These are phyloP conservation scores for Eucalyptus cloeziana DNA, from an alignment of 345 rosid genomes.

Conservation along the genomic window DNA sequence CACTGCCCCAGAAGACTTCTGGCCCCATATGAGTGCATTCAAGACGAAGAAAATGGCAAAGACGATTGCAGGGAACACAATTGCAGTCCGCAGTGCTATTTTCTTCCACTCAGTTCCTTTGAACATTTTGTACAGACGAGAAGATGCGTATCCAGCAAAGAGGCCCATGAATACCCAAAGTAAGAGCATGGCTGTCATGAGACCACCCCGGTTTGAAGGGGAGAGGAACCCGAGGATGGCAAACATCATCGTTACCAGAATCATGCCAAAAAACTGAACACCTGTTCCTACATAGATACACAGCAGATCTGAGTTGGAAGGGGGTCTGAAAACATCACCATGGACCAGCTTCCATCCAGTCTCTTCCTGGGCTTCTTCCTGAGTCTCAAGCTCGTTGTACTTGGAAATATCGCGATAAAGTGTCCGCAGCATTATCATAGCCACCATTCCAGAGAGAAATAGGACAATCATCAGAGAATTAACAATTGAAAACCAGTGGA, in stretches of 20 bases:
- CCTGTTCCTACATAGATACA: constrained; percentile 34
- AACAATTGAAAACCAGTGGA: constrained; percentile 33
- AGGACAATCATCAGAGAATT: constrained; percentile 30
- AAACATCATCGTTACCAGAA: constrained; percentile 27
- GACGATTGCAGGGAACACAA: constrained; percentile 21
- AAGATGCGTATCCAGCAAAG: constrained; percentile 22
- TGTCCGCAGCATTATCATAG: constrained; percentile 30
- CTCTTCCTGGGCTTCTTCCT: constrained; percentile 30
- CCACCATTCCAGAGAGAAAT: constrained; percentile 38
- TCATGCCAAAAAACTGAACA: constrained; percentile 26
- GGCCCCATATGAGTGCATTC: constrained; percentile 31
- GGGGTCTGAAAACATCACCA: constrained; percentile 35
- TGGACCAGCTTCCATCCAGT: constrained; percentile 35
- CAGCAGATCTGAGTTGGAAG: constrained; percentile 16
- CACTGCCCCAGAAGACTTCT: constrained; percentile 37
- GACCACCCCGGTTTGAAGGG: constrained; percentile 35
- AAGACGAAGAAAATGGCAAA: constrained; percentile 18
- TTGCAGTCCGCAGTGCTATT: constrained; percentile 20
- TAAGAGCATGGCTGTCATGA: constrained; percentile 32
- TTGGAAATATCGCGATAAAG: constrained; percentile 25
- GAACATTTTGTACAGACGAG: constrained; percentile 23
- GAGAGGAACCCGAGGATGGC: constrained; percentile 33
- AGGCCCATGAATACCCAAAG: constrained; percentile 34
- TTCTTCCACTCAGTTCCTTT: constrained; percentile 26
- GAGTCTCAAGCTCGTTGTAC: constrained; percentile 33